phyloP scores from a whole-genome alignment of 345 rosid species.

The Camelina sativa region DNA sequence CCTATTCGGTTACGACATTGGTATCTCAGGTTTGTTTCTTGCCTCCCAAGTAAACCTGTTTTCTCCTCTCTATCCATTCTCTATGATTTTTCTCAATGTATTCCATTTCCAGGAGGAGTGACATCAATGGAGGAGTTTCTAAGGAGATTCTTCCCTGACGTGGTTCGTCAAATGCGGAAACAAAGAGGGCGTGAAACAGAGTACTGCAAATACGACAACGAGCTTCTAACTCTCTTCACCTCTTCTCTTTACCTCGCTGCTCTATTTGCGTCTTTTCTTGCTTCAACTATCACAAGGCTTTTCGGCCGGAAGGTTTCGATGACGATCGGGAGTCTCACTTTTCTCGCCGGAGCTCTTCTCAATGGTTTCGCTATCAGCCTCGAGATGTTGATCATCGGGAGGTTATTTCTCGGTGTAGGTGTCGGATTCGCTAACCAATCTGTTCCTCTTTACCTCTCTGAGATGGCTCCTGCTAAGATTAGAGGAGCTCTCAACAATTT shows the following conservation, averaged over 20 bases:
- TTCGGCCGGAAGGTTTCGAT: constrained; percentile 52
- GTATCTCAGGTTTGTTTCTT: constrained; percentile 54
- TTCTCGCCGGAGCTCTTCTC: constrained; percentile 50
- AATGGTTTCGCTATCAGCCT: constrained; percentile 49
- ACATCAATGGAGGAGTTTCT: constrained; percentile 57
- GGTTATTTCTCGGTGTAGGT: constrained; percentile 54
- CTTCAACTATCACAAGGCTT: constrained; percentile 29
- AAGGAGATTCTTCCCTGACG: constrained; percentile 48
- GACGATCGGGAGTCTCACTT: constrained; percentile 45
- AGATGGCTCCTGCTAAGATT: constrained; percentile 51
- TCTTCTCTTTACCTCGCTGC: constrained; percentile 57
- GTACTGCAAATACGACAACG: constrained; percentile 53
- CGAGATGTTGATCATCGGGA: constrained; percentile 53
- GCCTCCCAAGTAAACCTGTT: background rate
- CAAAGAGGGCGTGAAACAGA: constrained; percentile 33
- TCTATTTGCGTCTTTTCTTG: constrained; percentile 43
- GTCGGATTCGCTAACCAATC: constrained; percentile 57
- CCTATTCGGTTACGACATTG: constrained; percentile 54
- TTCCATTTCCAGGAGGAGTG: constrained; percentile 46
- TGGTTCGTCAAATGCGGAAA: constrained; percentile 27
- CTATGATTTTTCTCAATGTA: background rate
- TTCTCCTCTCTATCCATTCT: background rate
- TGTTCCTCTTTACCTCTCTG: constrained; percentile 53
- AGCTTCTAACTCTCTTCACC: constrained; percentile 51
- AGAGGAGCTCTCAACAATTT: constrained; percentile 50